Percentiles rank a stretch among this genome's conserved stretches.
Conservation (phyloP, 2,329 filamentous ascomycete species). For the Xylaria sp. region DNA sequence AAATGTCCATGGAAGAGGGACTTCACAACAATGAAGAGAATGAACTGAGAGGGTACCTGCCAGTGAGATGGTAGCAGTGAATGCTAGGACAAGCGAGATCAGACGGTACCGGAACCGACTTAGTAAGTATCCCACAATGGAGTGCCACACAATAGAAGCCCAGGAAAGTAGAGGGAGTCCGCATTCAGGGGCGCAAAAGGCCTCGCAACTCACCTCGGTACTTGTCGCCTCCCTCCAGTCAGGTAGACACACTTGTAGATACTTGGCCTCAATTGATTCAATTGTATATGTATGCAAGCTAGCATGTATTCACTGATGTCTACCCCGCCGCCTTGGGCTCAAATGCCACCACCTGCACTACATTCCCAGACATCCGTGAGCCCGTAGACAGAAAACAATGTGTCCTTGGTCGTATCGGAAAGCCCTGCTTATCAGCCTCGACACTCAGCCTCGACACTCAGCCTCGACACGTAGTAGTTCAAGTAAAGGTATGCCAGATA, state of each 20-base stretch:
- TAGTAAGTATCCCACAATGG: too few relatives aligned
- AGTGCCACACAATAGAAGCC: neutral
- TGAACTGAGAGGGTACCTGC: too few relatives aligned
- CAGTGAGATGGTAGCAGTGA: too few relatives aligned
- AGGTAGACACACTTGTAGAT: neutral
- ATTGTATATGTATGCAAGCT: neutral
- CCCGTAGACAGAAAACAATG: neutral
- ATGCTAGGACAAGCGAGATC: too few relatives aligned
- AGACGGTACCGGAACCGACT: too few relatives aligned
- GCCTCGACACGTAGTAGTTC: too few relatives aligned
- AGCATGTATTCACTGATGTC: neutral
- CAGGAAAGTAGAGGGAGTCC: neutral
- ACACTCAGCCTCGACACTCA: too few relatives aligned
- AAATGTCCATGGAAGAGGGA: neutral
- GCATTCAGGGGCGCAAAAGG: neutral
- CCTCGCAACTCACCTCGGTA: neutral
- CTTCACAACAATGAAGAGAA: neutral
- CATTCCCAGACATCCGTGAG: neutral
- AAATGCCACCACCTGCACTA: neutral
- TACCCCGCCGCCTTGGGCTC: neutral
- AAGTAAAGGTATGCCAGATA: too few relatives aligned
- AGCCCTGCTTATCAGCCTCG: too few relatives aligned
- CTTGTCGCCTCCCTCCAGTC: too few relatives aligned
- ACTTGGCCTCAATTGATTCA: neutral
- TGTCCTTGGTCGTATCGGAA: too few relatives aligned